These are phyloP conservation scores for Ilex aquifolium DNA, from an alignment of 257 asterid species.

Conservation along the genomic window DNA sequence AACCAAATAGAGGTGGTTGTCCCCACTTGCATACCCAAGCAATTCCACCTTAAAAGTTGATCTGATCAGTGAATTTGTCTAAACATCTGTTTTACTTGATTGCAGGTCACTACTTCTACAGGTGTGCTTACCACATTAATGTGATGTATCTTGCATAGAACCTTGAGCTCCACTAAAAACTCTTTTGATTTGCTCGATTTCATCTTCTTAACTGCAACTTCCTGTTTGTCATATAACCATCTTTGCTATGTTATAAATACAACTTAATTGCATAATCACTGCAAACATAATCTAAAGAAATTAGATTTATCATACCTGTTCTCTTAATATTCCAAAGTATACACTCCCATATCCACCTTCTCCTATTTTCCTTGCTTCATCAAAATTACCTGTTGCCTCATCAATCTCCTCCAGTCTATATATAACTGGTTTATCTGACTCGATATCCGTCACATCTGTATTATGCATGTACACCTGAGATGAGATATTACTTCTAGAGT, in stretches of 20 bases:
- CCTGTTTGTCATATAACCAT: conserved; percentile 30
- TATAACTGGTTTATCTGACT: conserved; percentile 54
- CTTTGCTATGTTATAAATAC: too few species aligned
- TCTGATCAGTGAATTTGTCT: neutral
- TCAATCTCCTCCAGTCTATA: conserved; percentile 65
- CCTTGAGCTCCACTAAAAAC: conserved; percentile 79
- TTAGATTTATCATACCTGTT: conserved; percentile 33
- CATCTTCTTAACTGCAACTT: conserved; percentile 86
- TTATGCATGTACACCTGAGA: too few species aligned
- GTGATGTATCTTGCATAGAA: conserved; percentile 78
- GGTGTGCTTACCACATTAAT: conserved; percentile 64
- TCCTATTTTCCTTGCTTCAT: conserved; percentile 65
- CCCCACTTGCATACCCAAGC: conserved; percentile 77
- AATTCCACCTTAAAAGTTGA: conserved; percentile 55
- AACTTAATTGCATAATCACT: too few species aligned
- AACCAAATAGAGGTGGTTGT: conserved; percentile 74
- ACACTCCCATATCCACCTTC: conserved; percentile 87
- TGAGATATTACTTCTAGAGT: too few species aligned
- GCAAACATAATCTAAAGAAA: too few species aligned
- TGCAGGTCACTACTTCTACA: too few species aligned
- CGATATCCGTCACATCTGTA: conserved; percentile 52
- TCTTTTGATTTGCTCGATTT: conserved; percentile 79
- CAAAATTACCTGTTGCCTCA: conserved; percentile 63
- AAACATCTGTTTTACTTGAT: neutral
- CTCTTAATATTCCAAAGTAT: conserved; percentile 50